phyloP scores from a whole-genome alignment of 1,284 basidiomycete species.

The Leucocoprinus gongylophorus region DNA sequence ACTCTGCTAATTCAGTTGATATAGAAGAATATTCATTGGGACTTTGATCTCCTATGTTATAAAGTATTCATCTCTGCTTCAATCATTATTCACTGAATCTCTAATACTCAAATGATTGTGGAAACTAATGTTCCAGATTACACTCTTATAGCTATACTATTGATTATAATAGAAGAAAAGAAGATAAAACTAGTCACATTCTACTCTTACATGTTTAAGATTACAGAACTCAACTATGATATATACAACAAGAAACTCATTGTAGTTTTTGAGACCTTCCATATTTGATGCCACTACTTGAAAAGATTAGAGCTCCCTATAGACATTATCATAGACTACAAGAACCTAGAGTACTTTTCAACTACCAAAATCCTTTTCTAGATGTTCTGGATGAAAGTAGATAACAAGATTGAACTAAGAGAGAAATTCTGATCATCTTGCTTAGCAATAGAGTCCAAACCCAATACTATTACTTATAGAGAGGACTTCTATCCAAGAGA shows the following conservation, averaged over 20 bases:
- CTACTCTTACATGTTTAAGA: conserved; percentile 25
- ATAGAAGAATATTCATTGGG: too few species aligned
- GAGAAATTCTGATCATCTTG: background rate
- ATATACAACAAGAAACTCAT: conserved; percentile 37
- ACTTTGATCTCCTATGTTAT: too few species aligned
- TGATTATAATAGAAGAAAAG: conserved; percentile 9
- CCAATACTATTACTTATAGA: conserved; percentile 13
- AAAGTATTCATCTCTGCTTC: too few species aligned
- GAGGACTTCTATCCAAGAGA: too few species aligned
- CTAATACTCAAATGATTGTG: conserved; percentile 22
- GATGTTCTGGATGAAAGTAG: background rate
- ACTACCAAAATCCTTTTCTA: conserved; percentile 12
- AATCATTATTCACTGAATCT: conserved; percentile 31
- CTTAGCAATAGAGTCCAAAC: conserved; percentile 10
- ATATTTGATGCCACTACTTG: too few species aligned
- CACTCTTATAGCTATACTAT: too few species aligned
- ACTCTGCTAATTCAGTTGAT: too few species aligned
- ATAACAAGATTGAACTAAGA: too few species aligned
- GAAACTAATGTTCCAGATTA: conserved; percentile 28
- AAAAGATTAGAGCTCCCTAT: conserved; percentile 43
- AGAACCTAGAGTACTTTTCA: conserved; percentile 32
- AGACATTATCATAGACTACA: conserved; percentile 35
- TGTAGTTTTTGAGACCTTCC: conserved; percentile 25
- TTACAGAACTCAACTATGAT: conserved; percentile 32
- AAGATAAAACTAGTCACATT: conserved; percentile 27